phyloP scores from a whole-genome alignment of 305 asterid genomes.

The Fraxinus greggii region DNA sequence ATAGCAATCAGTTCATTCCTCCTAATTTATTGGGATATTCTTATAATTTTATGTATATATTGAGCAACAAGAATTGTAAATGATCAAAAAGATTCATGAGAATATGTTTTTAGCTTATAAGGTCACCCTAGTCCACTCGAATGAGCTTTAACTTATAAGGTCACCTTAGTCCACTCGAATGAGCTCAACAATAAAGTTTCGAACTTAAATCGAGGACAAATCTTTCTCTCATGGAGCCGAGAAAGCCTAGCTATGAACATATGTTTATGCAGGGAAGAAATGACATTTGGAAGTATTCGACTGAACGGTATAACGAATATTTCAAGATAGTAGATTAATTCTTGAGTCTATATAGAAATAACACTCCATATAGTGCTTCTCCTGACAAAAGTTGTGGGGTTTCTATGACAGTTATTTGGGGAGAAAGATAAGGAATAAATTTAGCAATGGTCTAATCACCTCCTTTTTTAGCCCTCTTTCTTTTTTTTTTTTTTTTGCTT shows the following conservation, averaged over 20 bases:
- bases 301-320: neutral
- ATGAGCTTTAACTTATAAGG: neutral
- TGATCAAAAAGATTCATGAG: neutral
- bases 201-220: neutral
- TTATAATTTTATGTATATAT: neutral
- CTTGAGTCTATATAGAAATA: constrained; percentile 13
- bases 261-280: neutral
- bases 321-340: constrained; percentile 3
- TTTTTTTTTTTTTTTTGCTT: constrained; percentile 8
- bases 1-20: constrained; percentile 18
- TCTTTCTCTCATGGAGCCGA: neutral
- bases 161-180: too few species aligned
- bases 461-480: constrained; percentile 22
- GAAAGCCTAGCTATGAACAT: neutral
- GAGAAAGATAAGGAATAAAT: constrained; percentile 28
- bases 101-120: neutral
- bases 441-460: constrained; percentile 30
- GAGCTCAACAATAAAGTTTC: neutral
- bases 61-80: neutral
- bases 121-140: too few species aligned
- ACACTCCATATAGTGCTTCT: constrained; percentile 12
- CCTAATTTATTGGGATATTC: neutral
- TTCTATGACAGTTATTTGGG: constrained; percentile 22
- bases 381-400: constrained; percentile 26
- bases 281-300: neutral